These are phyloP conservation scores for Sugiyamaella paludigena DNA, from an alignment of 1,139 yeast genomes.

Conservation along the genomic window DNA sequence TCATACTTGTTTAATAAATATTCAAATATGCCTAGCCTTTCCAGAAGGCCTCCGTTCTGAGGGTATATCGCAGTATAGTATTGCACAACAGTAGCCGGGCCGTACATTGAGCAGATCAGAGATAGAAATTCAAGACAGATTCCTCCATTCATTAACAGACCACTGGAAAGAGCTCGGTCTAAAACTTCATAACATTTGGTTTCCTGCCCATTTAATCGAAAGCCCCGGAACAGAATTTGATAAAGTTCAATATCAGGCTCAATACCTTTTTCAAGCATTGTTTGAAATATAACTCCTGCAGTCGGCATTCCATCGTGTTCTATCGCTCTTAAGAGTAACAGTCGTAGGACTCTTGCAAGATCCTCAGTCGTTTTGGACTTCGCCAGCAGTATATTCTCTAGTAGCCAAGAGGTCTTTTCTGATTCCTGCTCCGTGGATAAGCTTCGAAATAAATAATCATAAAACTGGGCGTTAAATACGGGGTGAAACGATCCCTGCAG, in stretches of 20 bases:
- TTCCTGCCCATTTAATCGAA: slow-evolving; percentile 27
- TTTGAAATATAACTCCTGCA: slow-evolving; percentile 26
- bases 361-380: slow-evolving; percentile 4
- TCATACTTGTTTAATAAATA: no score
- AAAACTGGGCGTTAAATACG: slow-evolving; percentile 18
- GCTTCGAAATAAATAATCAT: slow-evolving; percentile 18
- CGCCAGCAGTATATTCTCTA: slow-evolving; percentile 20
- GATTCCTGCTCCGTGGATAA: slow-evolving; percentile 18
- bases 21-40: neutral
- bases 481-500: slow-evolving; percentile 4
- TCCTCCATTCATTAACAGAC: slow-evolving; percentile 14
- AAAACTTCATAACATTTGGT: slow-evolving; percentile 28
- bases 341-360: slow-evolving; percentile 18
- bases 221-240: slow-evolving; percentile 27
- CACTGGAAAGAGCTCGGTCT: slow-evolving; percentile 18
- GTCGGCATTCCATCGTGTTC: slow-evolving; percentile 28
- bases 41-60: neutral
- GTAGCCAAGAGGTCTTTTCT: slow-evolving; percentile 20
- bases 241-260: slow-evolving; percentile 21
- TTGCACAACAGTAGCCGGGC: slow-evolving; percentile 21
- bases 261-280: slow-evolving; percentile 23
- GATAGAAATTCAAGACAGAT: slow-evolving; percentile 26
- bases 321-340: slow-evolving; percentile 25
- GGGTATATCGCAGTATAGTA: slow-evolving; percentile 22
- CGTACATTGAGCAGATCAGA: slow-evolving; percentile 24